Base-by-base conservation (phyloP, 371 early-diverging fungal genomes). In the Mucor plumbeus region DNA sequence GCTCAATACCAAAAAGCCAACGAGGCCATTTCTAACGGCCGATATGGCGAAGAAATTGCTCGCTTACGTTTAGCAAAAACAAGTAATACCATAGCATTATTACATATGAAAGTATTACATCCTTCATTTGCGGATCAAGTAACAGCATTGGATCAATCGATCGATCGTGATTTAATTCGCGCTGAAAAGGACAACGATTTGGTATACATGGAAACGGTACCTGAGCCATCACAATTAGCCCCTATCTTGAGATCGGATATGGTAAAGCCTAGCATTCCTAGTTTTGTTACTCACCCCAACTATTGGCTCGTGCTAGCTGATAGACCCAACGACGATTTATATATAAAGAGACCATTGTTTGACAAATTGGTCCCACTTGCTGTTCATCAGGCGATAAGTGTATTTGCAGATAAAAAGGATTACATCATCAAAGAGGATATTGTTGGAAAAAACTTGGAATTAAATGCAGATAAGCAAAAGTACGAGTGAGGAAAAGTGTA, bases 161-260 rank as follows among this genome's bases (percentile, higher is more conserved):
- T 92, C 8, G 67, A 78, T 34, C 75, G 82, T 38, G 88, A 90
- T 61, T 70, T 94, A 5, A 70, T 76, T 1, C 77, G 90, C 5
- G 95, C 97, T 8, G 90, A 91, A 59, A 92, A 89, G 75, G 97
- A 97, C 70, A 97, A 97, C 67, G 94, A 95, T 73, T 75, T 91
- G 50, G 90, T 96, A 4, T 97, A 95, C 71, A 75, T 94, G 74
- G 91, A 95, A 53, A 70, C 87, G 0, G 88, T 97, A 5, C 96
- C 96, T 9, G 75, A 86, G 7, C 68, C 81, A 8, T 68, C 78
- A 0, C 71, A 86, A 7, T 74, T 97, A 0, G 60, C 86, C 3
- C 72, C 87, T 2, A 87, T 95, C 40, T 72, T 83, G n/a, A 78
- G 83, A 9, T 94, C 91, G 11, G 85, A 86, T 34, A 90, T 95